phyloP scores from a whole-genome alignment of 2,329 filamentous ascomycete genomes.

The Fusarium sp. region DNA sequence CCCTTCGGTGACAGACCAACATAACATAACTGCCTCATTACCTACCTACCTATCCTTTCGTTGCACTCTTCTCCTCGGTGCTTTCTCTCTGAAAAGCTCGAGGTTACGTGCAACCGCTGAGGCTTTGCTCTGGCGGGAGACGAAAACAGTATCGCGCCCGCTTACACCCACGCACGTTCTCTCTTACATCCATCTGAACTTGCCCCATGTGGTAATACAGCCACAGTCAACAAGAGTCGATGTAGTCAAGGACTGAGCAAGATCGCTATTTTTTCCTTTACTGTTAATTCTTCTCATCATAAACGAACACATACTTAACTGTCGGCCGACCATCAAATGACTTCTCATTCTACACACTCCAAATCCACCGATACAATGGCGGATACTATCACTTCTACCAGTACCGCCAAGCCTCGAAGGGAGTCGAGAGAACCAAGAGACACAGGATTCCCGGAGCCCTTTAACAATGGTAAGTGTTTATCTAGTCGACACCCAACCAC shows the following conservation, averaged over 20 bases:
- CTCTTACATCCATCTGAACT: conserved; percentile 25
- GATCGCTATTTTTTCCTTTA: neutral
- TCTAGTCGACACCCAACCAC: neutral
- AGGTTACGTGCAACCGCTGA: conserved; percentile 23
- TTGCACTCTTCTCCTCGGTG: neutral
- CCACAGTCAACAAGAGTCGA: conserved; percentile 17
- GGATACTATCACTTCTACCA: conserved; percentile 37
- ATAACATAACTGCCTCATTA: neutral
- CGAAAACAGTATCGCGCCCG: conserved; percentile 38
- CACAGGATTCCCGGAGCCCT: conserved; percentile 63
- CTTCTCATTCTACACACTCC: neutral
- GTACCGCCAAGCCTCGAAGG: conserved; percentile 37
- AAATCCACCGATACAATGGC: conserved; percentile 44
- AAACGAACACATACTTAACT: neutral
- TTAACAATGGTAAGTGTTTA: conserved; percentile 54
- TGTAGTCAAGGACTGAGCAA: conserved; percentile 28
- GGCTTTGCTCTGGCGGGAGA: conserved; percentile 28
- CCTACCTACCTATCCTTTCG: neutral
- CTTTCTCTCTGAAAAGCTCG: neutral
- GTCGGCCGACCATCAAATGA: conserved; percentile 4
- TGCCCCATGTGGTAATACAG: conserved; percentile 33
- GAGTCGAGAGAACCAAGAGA: conserved; percentile 49
- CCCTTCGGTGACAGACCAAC: conserved; percentile 10
- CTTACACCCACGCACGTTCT: conserved; percentile 29
- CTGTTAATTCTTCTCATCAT: neutral